Evolutionary conservation across 805 yeast species (phyloP).

Genomic region (Lachancea mirantina): DNA sequence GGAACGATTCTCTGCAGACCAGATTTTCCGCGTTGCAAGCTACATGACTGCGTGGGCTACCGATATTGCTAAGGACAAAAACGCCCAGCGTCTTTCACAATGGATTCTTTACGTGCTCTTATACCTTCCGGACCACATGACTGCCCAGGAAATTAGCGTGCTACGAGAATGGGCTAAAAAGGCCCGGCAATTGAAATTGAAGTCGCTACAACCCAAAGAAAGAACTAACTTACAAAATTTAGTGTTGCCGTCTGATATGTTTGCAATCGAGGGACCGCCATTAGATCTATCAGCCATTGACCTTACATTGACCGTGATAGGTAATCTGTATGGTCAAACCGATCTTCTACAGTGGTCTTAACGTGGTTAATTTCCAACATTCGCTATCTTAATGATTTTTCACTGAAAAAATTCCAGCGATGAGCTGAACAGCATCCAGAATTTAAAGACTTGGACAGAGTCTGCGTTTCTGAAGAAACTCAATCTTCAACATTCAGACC

Average conservation of each 20-base stretch:
- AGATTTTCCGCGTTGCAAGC: constrained; percentile 16
- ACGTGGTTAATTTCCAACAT: too few species aligned
- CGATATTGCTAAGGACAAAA: constrained; percentile 16
- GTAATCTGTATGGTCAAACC: constrained; percentile 21
- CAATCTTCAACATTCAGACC: too few species aligned
- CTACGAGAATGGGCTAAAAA: constrained; percentile 27
- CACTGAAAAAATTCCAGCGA: too few species aligned
- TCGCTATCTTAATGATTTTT: too few species aligned
- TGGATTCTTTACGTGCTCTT: constrained; percentile 26
- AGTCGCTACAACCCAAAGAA: constrained; percentile 1
- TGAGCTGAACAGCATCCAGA: too few species aligned
- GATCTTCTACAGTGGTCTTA: constrained; percentile 21
- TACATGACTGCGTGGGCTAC: constrained; percentile 26
- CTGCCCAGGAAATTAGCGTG: constrained; percentile 22
- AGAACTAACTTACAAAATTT: constrained; percentile 1
- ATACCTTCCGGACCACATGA: constrained; percentile 20
- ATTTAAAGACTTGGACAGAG: too few species aligned
- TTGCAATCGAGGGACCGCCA: constrained; percentile 3
- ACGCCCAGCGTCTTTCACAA: constrained; percentile 11
- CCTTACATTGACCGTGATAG: constrained; percentile 15
- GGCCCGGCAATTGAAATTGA: constrained; percentile 7
- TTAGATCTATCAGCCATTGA: constrained; percentile 15
- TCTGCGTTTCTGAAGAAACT: too few species aligned
- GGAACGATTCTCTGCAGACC: constrained; percentile 13
- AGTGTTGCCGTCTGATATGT: constrained; percentile 8